Evolutionary conservation across 805 yeast genomes (phyloP), one percentile per base, ranked within the genome.

Genomic region (Saccharomycopsis babjevae): DNA sequence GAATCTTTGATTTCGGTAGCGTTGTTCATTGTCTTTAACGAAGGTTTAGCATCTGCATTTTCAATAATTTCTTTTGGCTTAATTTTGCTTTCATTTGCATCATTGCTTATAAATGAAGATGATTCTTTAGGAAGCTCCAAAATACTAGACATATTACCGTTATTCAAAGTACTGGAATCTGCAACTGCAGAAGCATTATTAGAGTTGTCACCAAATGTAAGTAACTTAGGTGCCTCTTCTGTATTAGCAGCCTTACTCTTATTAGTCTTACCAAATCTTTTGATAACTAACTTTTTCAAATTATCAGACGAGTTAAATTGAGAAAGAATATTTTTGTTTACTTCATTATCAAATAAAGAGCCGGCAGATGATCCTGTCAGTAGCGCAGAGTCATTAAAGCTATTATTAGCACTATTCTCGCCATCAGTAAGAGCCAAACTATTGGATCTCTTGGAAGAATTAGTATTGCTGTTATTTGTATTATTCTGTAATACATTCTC

Each of bases 391-490:
- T 46, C 52, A 46, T 13, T 46, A n/a, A 46, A 46, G 15, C 57
- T 46, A 39, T 42, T 42, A 25, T 32, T 46, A 16, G 52, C 30
- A 28, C 52, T 46, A 56, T 63, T 67, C 13, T 65, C 63, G 28
- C 67, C 66, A 42, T 67, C 65, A 39, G 76, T 74, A 66, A 73
- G 73, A n/a, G 70, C 68, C 1, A 71, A 57, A 39, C 65, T 58
- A 50, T 64, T 62, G 15, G 52, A 46, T 25, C 22, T 46, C 5
- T 46, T 46, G 25, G 32, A 22, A 59, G 65, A 66, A 22, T 43
- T 15, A 7, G 58, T 30, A 18, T 39, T 25, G 30, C 32, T 25
- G 1, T 22, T 32, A 30, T 54, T 18, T 2, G 39, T 16, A 38
- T 28, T 40, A 15, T 42, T 59, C 36, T 54, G 42, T 20, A 56